phyloP scores from a whole-genome alignment of 2,329 filamentous ascomycete genomes.

The Paecilomyces formosus region DNA sequence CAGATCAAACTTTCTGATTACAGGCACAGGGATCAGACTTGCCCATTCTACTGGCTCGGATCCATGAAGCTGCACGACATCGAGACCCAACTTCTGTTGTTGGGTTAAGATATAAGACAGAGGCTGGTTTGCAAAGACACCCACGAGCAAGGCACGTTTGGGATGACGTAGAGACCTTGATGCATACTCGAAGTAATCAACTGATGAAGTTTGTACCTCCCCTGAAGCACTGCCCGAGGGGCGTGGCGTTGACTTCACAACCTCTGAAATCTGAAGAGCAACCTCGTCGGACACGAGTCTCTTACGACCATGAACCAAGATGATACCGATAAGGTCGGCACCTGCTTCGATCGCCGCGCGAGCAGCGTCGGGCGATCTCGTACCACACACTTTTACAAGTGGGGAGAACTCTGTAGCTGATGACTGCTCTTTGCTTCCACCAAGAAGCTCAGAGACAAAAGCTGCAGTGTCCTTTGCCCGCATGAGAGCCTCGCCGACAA shows the following conservation, averaged over 20 bases:
- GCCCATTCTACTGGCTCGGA: conserved; percentile 91
- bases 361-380: conserved; percentile 73
- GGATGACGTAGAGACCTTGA: conserved; percentile 41
- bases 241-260: conserved; percentile 52
- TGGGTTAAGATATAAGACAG: conserved; percentile 73
- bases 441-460: conserved; percentile 80
- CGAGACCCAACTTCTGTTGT: conserved; percentile 67
- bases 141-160: conserved; percentile 70
- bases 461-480: conserved; percentile 70
- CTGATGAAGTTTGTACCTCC: conserved; percentile 17
- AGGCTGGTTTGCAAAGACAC: conserved; percentile 89
- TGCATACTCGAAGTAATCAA: conserved; percentile 65
- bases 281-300: conserved; percentile 72
- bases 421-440: conserved; percentile 34
- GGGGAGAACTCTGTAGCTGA: conserved; percentile 34
- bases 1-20: conserved; percentile 78
- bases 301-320: conserved; percentile 73
- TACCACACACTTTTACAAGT: conserved; percentile 93
- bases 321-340: conserved; percentile 89
- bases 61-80: conserved; percentile 89
- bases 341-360: conserved; percentile 73
- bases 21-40: conserved; percentile 78
- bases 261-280: conserved; percentile 71
- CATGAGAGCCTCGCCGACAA: conserved; percentile 96
- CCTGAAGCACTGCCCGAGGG: conserved; percentile 13